These are phyloP conservation scores for Bondarzewia mesenterica DNA, from an alignment of 1,284 basidiomycete genomes.

Conservation along the genomic window DNA sequence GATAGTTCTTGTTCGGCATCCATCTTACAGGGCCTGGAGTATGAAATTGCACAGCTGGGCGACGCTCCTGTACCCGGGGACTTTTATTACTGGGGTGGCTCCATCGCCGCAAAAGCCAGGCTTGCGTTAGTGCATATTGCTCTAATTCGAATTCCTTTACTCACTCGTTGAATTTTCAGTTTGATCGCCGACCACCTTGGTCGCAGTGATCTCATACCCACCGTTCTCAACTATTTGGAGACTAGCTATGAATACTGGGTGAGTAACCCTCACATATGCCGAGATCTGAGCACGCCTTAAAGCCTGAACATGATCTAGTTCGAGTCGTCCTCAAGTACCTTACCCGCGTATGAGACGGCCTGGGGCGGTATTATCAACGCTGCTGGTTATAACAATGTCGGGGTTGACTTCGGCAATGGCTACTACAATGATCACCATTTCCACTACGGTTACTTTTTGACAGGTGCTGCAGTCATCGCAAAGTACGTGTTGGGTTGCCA, in stretches of 20 bases:
- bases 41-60: constrained; percentile 21
- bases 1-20: constrained; percentile 21
- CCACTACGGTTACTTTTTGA: constrained; percentile 27
- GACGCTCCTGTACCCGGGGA: constrained; percentile 21
- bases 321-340: constrained; percentile 15
- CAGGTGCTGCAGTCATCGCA: constrained; percentile 23
- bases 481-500: constrained; percentile 14
- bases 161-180: neutral
- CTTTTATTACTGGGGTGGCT: constrained; percentile 26
- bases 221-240: constrained; percentile 19
- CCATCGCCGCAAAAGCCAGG: constrained; percentile 19
- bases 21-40: constrained; percentile 24
- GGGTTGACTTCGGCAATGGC: constrained; percentile 27
- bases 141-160: neutral
- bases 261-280: neutral
- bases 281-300: too few species aligned
- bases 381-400: constrained; percentile 21
- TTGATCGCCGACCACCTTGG: constrained; percentile 27
- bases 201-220: constrained; percentile 21
- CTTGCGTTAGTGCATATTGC: constrained; percentile 16
- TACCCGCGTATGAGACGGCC: constrained; percentile 26
- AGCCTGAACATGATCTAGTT: constrained; percentile 15
- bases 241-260: constrained; percentile 12
- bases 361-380: constrained; percentile 28
- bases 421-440: constrained; percentile 29